Conservation (phyloP, 345 rosid genomes). For the Clarkia xantiana region DNA sequence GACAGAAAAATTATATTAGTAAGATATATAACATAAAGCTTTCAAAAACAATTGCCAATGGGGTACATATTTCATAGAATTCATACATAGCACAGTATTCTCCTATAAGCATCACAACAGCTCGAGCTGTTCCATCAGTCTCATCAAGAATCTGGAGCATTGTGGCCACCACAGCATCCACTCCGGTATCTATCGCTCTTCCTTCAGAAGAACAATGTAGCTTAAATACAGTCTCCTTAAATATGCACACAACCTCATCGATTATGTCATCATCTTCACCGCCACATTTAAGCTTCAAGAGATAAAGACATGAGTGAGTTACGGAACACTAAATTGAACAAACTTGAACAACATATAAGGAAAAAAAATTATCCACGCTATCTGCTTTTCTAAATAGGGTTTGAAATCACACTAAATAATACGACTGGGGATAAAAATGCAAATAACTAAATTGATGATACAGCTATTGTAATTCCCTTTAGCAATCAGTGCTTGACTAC, state of each 20-base stretch:
- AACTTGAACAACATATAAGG: too few relatives aligned
- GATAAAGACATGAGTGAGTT: slow-evolving; percentile 8
- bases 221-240: slow-evolving; percentile 47
- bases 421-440: too few relatives aligned
- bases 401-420: too few relatives aligned
- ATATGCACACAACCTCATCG: slow-evolving; percentile 44
- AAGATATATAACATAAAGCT: slow-evolving; percentile 9
- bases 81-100: slow-evolving; percentile 60
- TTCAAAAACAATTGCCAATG: too few relatives aligned
- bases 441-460: too few relatives aligned
- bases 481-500: too few relatives aligned
- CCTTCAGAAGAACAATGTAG: slow-evolving; percentile 32
- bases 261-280: slow-evolving; percentile 66
- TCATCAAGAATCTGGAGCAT: slow-evolving; percentile 77
- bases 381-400: too few relatives aligned
- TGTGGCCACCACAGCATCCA: slow-evolving; percentile 36
- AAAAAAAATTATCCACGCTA: too few relatives aligned
- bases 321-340: slow-evolving; percentile 1
- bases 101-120: slow-evolving; percentile 53
- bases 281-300: slow-evolving; percentile 50
- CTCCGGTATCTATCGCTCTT: slow-evolving; percentile 25
- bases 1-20: slow-evolving; percentile 20
- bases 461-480: too few relatives aligned
- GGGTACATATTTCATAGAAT: neutral
- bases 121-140: slow-evolving; percentile 73